Evolutionary conservation across 345 rosid species (phyloP).

Genomic region (Citrus mangshanensis): DNA sequence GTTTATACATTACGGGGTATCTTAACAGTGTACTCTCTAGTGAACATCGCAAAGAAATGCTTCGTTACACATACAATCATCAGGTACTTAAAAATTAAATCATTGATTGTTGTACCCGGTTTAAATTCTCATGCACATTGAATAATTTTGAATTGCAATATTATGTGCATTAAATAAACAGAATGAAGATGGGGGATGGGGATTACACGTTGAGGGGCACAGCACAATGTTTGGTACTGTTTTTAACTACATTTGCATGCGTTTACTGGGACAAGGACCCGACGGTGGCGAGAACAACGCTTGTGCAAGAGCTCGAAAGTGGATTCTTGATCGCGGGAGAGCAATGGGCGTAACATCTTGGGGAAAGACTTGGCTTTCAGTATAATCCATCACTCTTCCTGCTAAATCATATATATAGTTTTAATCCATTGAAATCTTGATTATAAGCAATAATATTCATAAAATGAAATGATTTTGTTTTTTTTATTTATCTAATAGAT

Average conservation of each 20-base stretch:
- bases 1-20: slow-evolving; percentile 39
- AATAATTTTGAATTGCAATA: not conserved
- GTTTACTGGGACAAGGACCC: slow-evolving; percentile 2
- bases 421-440: not conserved
- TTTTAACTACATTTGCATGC: slow-evolving; percentile 2
- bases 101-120: not conserved
- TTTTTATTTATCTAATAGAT: too few species aligned
- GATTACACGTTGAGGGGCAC: slow-evolving; percentile 10
- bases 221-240: slow-evolving; percentile 10
- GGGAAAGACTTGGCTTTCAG: slow-evolving; percentile 12
- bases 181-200: slow-evolving; percentile 16
- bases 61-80: slow-evolving; percentile 42
- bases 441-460: not conserved
- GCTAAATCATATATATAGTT: too few species aligned
- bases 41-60: slow-evolving; percentile 44
- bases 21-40: slow-evolving; percentile 28
- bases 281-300: not conserved
- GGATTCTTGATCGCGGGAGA: slow-evolving; percentile 17
- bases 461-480: too few species aligned
- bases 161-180: not conserved
- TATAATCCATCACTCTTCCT: not conserved
- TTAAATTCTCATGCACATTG: not conserved
- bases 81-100: slow-evolving; percentile 23
- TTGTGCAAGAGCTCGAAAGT: not conserved
- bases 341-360: not conserved